Percentiles rank a stretch among this genome's conserved stretches.
phyloP scores from a whole-genome alignment of 257 asterid genomes.

The Solanum bulbocastanum region DNA sequence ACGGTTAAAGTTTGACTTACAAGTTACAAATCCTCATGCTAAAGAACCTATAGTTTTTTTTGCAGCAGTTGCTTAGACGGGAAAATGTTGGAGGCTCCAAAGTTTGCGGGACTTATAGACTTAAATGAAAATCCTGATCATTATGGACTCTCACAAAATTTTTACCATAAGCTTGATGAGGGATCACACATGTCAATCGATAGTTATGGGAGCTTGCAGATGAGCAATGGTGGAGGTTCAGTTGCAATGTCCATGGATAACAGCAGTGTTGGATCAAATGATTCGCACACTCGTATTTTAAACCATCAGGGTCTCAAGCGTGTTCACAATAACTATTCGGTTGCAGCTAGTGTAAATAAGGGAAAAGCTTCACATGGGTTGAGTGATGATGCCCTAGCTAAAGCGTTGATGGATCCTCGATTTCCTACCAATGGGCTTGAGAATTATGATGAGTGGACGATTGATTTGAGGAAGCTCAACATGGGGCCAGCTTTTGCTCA shows the following conservation, averaged over 20 bases:
- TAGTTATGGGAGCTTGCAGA: constrained; percentile 78
- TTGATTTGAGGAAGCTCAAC: constrained; percentile 85
- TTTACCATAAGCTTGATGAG: constrained; percentile 18
- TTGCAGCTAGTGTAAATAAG: constrained; percentile 68
- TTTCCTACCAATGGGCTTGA: constrained; percentile 87
- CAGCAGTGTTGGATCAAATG: constrained; percentile 87
- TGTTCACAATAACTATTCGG: constrained; percentile 63
- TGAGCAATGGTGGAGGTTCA: constrained; percentile 93
- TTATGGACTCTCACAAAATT: constrained; percentile 56
- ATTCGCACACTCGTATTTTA: constrained; percentile 74
- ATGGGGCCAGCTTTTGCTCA: constrained; percentile 99
- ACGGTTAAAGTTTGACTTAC: not conserved
- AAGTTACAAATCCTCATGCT: not conserved
- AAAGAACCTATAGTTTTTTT: not conserved
- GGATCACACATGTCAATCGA: constrained; percentile 85
- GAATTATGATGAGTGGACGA: constrained; percentile 82
- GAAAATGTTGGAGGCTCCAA: constrained; percentile 82
- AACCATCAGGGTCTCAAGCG: constrained; percentile 86
- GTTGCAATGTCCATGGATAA: constrained; percentile 86
- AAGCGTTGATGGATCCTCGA: constrained; percentile 82
- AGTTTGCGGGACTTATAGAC: constrained; percentile 66
- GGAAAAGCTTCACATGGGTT: constrained; percentile 57
- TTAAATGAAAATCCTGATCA: constrained; percentile 68
- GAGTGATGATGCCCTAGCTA: constrained; percentile 84
- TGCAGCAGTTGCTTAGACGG: constrained; percentile 3